Base-by-base conservation (phyloP, 768 basidiomycete genomes). In the Russula ochroleuca region DNA sequence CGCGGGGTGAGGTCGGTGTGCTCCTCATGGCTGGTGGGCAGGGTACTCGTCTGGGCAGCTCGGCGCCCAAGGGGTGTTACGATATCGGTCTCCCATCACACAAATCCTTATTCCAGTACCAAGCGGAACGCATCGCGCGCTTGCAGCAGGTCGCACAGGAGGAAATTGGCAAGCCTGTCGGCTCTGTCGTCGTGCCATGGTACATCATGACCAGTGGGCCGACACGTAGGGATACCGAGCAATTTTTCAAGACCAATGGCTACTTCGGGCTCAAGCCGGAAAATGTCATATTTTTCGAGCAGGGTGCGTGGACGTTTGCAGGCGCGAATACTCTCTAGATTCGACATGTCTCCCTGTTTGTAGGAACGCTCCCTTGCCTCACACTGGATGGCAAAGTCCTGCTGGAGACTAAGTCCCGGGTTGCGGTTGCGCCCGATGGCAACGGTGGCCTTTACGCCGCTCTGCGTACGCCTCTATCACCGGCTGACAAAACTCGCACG, bases 121-220 rank as follows among this genome's bases (percentile, higher is more conserved):
- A 99, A 75, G 97, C 95, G n/a, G 94, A 96, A 77, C 85, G 97
- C 60, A 97, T 99, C 73, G 80, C 82, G 63, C 85, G 90, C 62
- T 77, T 99, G 61, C 91, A 96, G 75, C 77, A 77, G 37, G 73
- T 96, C 57, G 94, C 93, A 0, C 86, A 84, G 72, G 72, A 80
- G 41, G 77, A 83, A 65, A 73, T 70, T 54, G 72, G 75, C 43
- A 85, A 85, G 70, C 75, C 82, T 17, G 72, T 76, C 19, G 84
- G 82, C 54, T 82, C 84, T 1, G 90, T 92, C 58, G 74, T 84
- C 57, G 85, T 98, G 61, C 92, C 92, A 41, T 98, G 97, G 97
- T 98, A 98, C 77, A 86, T 99, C 71, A 99, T 99, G 97, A 98
- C 96, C 61, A 94, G 92, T 72, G 95, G 95, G 25, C 97, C 96